A percentile compares a stretch with the other conserved stretches of the same genome.
Evolutionary conservation across 2,329 filamentous ascomycete species (phyloP).

Genomic region (Fusarium sp.): DNA sequence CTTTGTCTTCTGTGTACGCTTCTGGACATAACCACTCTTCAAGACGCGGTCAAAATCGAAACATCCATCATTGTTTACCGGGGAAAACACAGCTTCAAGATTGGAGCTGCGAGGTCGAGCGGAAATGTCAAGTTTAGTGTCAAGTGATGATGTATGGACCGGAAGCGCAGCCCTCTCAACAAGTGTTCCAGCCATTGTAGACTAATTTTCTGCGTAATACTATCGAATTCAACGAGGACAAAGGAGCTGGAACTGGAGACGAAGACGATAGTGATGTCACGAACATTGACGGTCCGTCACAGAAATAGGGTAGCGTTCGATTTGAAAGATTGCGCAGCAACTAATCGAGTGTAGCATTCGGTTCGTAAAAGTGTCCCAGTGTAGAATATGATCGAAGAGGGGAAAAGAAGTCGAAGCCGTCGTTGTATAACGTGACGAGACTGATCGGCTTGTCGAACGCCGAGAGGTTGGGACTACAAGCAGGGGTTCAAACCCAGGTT

Average conservation of each 20-base stretch:
- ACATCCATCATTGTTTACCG: constrained; percentile 93
- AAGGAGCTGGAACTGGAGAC: not conserved
- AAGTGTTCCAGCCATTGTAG: constrained; percentile 42
- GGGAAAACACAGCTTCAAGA: constrained; percentile 77
- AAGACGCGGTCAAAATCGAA: constrained; percentile 96
- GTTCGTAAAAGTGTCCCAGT: not conserved
- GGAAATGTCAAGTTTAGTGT: constrained; percentile 31
- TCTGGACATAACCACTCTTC: constrained; percentile 87
- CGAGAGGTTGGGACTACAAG: constrained; percentile 36
- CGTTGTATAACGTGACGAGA: constrained; percentile 21
- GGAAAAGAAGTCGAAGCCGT: constrained; percentile 15
- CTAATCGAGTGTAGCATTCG: not conserved
- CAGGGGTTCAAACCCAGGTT: constrained; percentile 40
- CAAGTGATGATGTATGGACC: constrained; percentile 19
- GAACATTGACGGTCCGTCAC: constrained; percentile 32
- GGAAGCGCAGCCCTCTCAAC: constrained; percentile 36
- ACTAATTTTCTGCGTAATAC: constrained; percentile 23
- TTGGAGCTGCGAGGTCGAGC: constrained; percentile 45
- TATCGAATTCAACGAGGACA: constrained; percentile 3
- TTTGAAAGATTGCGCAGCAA: constrained; percentile 8
- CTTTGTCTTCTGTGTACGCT: constrained; percentile 94
- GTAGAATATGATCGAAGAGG: not conserved
- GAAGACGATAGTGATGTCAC: constrained; percentile 21
- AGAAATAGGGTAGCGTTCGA: constrained; percentile 1
- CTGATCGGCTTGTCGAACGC: constrained; percentile 27